Conservation (phyloP, 805 yeast genomes). For the Komagataella pseudopastoris region DNA sequence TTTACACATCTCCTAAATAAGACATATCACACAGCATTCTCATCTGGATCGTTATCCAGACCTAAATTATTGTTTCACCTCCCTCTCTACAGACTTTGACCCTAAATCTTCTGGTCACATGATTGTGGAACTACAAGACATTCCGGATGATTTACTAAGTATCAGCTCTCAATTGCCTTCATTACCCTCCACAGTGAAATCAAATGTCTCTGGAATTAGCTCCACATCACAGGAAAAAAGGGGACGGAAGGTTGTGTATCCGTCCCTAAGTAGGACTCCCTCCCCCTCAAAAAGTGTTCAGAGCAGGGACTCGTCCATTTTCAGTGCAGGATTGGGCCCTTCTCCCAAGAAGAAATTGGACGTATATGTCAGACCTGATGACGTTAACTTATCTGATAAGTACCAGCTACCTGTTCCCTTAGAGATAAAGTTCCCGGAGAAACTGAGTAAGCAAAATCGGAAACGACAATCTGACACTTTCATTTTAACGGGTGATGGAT, state of each 20-base stretch:
- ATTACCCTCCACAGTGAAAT: not conserved
- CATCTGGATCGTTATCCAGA: not conserved
- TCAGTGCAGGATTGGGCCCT: not conserved
- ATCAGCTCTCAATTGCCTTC: not conserved
- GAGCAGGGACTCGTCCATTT: not conserved
- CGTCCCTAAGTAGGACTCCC: not conserved
- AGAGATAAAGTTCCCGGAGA: conserved; percentile 1
- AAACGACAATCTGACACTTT: not conserved
- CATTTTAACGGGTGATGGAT: not conserved
- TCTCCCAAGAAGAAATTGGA: not conserved
- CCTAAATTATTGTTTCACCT: not conserved
- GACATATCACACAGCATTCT: not conserved
- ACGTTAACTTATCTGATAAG: not conserved
- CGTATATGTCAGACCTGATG: not conserved
- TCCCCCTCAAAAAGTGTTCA: not conserved
- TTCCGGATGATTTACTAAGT: not conserved
- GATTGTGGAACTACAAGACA: not conserved
- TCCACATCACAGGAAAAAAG: not conserved
- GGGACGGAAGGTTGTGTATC: not conserved
- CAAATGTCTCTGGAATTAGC: not conserved
- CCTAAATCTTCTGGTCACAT: not conserved
- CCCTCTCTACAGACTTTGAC: not conserved
- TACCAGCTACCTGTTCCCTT: not conserved
- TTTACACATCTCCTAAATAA: not conserved
- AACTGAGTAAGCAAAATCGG: not conserved